Percentiles rank a stretch among this genome's conserved stretches.
phyloP scores from a whole-genome alignment of 352 stramenopile genomes.

The Hyphochytrium catenoides region DNA sequence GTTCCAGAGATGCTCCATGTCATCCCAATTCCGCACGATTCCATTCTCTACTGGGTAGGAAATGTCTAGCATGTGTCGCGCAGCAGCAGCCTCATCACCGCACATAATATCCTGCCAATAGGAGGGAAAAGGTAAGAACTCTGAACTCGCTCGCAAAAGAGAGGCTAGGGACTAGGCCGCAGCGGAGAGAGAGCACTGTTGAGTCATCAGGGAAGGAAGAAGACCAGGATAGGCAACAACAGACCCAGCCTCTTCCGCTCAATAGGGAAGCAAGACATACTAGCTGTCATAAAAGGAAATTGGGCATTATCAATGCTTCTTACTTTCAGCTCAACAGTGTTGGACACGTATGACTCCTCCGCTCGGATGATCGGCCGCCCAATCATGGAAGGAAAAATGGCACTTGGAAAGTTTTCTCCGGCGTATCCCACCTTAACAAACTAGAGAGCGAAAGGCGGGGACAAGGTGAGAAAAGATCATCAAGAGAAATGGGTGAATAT shows the following conservation, averaged over 20 bases:
- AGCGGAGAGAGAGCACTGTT: no score
- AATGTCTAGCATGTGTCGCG: constrained; percentile 61
- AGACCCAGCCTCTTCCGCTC: no score
- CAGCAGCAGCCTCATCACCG: constrained; percentile 67
- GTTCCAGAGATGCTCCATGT: constrained; percentile 92
- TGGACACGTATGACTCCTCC: constrained; percentile 54
- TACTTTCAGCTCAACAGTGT: constrained; percentile 58
- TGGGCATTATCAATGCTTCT: no score
- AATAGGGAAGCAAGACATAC: no score
- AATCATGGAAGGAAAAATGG: constrained; percentile 81
- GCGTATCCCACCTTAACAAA: constrained; percentile 80
- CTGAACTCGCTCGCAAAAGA: no score
- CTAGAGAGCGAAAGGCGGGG: constrained; percentile 9
- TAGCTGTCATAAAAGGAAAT: no score
- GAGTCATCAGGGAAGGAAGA: no score
- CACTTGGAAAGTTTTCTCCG: constrained; percentile 77
- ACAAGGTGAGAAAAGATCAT: constrained; percentile 7
- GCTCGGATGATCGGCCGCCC: constrained; percentile 75
- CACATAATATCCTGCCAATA: constrained; percentile 73
- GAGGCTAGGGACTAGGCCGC: no score
- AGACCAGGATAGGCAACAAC: no score
- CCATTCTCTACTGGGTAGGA: constrained; percentile 80
- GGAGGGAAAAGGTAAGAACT: no score
- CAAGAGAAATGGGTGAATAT: constrained; percentile 4
- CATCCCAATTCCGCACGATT: constrained; percentile 89